Conservation (phyloP, 1,139 yeast species). For the Pichia sp. region DNA sequence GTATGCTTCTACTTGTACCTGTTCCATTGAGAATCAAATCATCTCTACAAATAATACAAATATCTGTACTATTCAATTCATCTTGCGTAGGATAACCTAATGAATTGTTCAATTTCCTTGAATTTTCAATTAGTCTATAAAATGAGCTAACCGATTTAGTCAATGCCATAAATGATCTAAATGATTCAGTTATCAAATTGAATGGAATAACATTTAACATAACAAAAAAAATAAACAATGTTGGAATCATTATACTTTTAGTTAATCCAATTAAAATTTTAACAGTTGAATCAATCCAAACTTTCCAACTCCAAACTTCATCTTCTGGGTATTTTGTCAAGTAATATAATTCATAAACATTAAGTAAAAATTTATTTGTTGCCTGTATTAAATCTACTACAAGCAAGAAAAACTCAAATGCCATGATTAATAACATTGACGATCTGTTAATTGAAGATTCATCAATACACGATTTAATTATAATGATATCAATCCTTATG, state of each 20-base stretch:
- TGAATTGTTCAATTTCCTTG: constrained; percentile 58
- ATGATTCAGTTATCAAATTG: constrained; percentile 61
- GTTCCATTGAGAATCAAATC: constrained; percentile 50
- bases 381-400: constrained; percentile 49
- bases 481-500: constrained; percentile 42
- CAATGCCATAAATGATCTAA: constrained; percentile 41
- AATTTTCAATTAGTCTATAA: constrained; percentile 50
- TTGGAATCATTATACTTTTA: constrained; percentile 8
- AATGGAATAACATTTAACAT: constrained; percentile 51
- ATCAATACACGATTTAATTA: constrained; percentile 52
- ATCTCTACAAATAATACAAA: constrained; percentile 82
- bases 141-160: constrained; percentile 48
- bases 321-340: constrained; percentile 42
- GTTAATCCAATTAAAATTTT: constrained; percentile 43
- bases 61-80: constrained; percentile 54
- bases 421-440: constrained; percentile 53
- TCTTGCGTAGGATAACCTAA: constrained; percentile 53
- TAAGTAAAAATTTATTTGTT: constrained; percentile 45
- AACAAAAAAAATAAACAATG: constrained; percentile 39
- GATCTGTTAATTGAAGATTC: constrained; percentile 49
- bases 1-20: constrained; percentile 42
- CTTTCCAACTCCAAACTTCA: constrained; percentile 73
- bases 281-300: constrained; percentile 50
- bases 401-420: constrained; percentile 69
- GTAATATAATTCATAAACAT: constrained; percentile 50